These are phyloP conservation scores for Arxiozyma slooffiae DNA, from an alignment of 1,139 yeast genomes.

Conservation along the genomic window DNA sequence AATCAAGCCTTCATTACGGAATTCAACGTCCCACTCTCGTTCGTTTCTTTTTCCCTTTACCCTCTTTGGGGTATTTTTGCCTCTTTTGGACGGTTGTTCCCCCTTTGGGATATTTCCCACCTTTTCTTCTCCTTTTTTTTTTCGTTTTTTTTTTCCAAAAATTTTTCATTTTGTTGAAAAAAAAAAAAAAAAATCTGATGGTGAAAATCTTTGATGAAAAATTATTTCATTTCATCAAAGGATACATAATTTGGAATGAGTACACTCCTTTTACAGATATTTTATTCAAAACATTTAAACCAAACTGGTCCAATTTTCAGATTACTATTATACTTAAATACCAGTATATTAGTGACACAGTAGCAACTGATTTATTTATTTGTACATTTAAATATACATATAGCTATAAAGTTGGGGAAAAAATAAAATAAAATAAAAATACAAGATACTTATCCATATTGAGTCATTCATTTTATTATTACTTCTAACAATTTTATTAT, in stretches of 20 bases:
- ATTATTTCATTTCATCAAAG: no score
- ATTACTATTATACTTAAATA: not conserved
- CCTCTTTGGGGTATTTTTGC: not conserved
- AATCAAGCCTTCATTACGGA: not conserved
- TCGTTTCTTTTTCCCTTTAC: not conserved
- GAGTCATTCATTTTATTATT: not conserved
- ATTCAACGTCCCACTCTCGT: not conserved
- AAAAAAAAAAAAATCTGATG: not conserved
- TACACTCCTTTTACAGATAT: no score
- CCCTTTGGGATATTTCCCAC: not conserved
- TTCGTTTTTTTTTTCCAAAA: no score
- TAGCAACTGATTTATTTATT: not conserved
- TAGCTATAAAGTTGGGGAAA: not conserved
- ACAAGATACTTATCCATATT: not conserved
- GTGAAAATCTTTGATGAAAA: no score
- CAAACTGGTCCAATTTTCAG: no score
- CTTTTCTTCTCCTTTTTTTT: no score
- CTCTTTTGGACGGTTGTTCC: not conserved
- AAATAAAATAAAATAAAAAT: no score
- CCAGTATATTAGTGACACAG: no score
- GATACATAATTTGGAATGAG: not conserved
- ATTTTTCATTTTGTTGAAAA: not conserved
- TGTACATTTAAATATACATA: not conserved
- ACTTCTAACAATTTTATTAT: not conserved
- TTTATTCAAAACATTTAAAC: no score